Base-by-base conservation (phyloP, 2,329 filamentous ascomycete genomes). In the Paecilomyces formosus region DNA sequence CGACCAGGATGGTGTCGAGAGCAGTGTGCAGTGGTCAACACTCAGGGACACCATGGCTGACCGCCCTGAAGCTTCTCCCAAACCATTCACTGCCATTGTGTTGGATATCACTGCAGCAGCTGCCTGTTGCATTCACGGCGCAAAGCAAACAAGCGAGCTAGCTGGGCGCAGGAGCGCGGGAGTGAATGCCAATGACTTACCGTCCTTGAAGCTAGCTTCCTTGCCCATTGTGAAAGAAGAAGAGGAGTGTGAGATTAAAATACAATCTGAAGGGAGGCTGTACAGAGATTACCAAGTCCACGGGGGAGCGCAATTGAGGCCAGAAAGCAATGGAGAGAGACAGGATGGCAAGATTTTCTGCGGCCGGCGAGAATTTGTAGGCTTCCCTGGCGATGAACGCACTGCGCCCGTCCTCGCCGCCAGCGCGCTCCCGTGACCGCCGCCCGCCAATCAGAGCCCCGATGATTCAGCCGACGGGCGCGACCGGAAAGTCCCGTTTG, bases 161-260 rank as follows among this genome's bases (percentile, higher is more conserved):
- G 21, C 26, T 13, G 50, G n/a, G 45, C 52, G 51, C 50, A 33
- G 33, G 11, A 53, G 22, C 53, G 56, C 39, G 13, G 54, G 50
- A 52, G 39, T 53, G 33, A 53, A 61, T 53, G 53, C 53, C 45
- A 39, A 53, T 55, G 30, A 74, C 78, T 66, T 78, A 81, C 78
- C 78, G 62, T 74, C 69, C 69, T 72, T 69, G 70, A 73, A 76
- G 71, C 65, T 67, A 12, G 30, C 30, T 73, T 79, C 79, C 71
- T 75, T 80, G 72, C 63, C 69, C 72, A 74, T 72, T 72, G 65
- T 73, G 69, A 68, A 64, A 56, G 58, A 65, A 58, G 64, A 60
- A 58, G 61, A 55, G 61, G 63, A 62, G 57, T 60, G 71, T 66
- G 69, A 70, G 57, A 70, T 57, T 61, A 18, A 68, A 58, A 57